Conservation (phyloP, 768 basidiomycete species). For the Lactifluus volemus region DNA sequence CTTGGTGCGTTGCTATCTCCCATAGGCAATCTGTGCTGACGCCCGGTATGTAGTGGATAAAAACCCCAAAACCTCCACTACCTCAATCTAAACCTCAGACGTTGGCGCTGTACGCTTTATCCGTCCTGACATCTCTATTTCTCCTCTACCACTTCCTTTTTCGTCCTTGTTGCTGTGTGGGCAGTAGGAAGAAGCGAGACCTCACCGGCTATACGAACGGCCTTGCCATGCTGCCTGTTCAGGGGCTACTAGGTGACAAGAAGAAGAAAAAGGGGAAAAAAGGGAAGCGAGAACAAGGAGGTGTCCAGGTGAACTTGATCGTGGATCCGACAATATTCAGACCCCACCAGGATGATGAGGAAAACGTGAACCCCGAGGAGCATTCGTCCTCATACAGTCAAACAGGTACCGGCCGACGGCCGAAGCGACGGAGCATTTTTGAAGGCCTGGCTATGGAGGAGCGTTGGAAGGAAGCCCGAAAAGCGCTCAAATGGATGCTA, state of each 20-base stretch:
- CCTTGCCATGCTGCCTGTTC: constrained; percentile 58
- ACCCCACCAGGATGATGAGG: constrained; percentile 26
- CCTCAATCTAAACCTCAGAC: constrained; percentile 48
- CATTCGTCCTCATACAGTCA: constrained; percentile 26
- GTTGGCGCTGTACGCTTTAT: constrained; percentile 49
- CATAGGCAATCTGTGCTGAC: background rate
- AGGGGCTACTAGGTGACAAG: constrained; percentile 38
- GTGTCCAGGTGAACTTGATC: constrained; percentile 66
- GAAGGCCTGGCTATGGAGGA: constrained; percentile 56
- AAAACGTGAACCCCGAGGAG: constrained; percentile 31
- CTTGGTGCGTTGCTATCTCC: constrained; percentile 33
- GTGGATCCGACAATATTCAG: constrained; percentile 56
- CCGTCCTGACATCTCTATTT: constrained; percentile 42
- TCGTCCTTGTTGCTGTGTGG: constrained; percentile 46
- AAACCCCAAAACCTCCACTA: constrained; percentile 41
- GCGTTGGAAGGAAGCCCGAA: constrained; percentile 49
- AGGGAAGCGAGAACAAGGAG: constrained; percentile 28
- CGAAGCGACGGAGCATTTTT: constrained; percentile 41
- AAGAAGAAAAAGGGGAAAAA: constrained; percentile 35
- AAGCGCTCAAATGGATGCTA: constrained; percentile 43
- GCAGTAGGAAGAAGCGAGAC: constrained; percentile 26
- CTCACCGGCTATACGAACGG: constrained; percentile 27
- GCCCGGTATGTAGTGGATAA: constrained; percentile 38
- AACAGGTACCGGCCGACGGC: constrained; percentile 29
- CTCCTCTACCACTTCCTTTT: constrained; percentile 49